Evolutionary conservation across 805 yeast species (phyloP).

Genomic region (Metschnikowia santaceciliae): DNA sequence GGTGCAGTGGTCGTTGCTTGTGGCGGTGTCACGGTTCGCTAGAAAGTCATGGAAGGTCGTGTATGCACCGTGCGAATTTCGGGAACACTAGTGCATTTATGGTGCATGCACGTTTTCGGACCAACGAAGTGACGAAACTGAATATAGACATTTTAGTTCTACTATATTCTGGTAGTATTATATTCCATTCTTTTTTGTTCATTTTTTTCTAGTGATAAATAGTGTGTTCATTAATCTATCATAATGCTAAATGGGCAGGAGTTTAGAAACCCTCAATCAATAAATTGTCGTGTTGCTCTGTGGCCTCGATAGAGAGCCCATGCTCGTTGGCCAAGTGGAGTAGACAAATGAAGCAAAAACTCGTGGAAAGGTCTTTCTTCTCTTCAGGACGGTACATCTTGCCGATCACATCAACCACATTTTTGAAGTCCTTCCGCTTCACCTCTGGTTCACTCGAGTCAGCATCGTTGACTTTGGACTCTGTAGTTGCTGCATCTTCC

Average conservation of each 20-base stretch:
- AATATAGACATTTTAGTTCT: too few relatives aligned
- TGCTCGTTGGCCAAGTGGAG: conserved; percentile 85
- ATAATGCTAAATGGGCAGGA: too few relatives aligned
- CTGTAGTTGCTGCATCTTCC: conserved; percentile 12
- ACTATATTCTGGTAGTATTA: too few relatives aligned
- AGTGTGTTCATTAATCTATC: background rate
- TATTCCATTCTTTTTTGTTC: too few relatives aligned
- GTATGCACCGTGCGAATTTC: conserved; percentile 5
- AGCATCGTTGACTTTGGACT: conserved; percentile 5
- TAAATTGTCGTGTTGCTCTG: conserved; percentile 39
- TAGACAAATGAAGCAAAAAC: conserved; percentile 80
- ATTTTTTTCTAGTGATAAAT: too few relatives aligned
- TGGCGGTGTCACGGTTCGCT: conserved; percentile 1
- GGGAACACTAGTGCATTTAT: background rate
- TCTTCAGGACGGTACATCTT: conserved; percentile 53
- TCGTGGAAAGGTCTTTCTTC: conserved; percentile 68
- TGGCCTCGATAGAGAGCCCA: conserved; percentile 56
- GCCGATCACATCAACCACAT: conserved; percentile 47
- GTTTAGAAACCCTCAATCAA: conserved; percentile 20
- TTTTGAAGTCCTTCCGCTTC: conserved; percentile 37
- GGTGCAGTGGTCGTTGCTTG: background rate
- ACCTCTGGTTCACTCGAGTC: conserved; percentile 16
- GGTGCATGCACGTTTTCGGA: background rate
- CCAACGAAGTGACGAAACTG: too few relatives aligned
- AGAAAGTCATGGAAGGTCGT: conserved; percentile 13